Conservation (phyloP, 345 rosid genomes). For the Bretschneidera sinensis region DNA sequence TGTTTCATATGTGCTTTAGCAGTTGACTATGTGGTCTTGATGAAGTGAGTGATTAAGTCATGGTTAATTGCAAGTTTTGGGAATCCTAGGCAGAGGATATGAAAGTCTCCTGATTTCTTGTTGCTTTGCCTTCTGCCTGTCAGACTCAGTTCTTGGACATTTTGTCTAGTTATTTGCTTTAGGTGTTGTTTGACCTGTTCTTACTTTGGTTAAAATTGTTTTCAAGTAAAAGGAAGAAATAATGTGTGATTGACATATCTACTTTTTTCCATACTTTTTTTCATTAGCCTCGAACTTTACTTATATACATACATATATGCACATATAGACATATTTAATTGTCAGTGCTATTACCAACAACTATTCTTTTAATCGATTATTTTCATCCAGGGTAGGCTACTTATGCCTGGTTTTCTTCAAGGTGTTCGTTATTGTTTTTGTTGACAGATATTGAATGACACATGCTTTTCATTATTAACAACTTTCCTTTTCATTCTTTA, state of each 20-base stretch:
- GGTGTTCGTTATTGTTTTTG: conserved; percentile 32
- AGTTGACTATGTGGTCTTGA: background rate
- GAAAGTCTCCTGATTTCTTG: too few relatives aligned
- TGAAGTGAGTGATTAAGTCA: too few relatives aligned
- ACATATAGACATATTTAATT: too few relatives aligned
- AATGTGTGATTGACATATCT: background rate
- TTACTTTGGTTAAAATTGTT: background rate
- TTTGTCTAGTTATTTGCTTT: background rate
- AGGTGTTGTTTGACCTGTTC: background rate
- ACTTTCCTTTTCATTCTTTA: too few relatives aligned
- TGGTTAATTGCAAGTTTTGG: too few relatives aligned
- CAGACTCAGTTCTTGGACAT: too few relatives aligned
- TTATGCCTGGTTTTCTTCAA: conserved; percentile 92
- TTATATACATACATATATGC: background rate
- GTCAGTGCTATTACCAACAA: background rate
- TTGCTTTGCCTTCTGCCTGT: too few relatives aligned
- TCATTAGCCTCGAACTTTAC: background rate
- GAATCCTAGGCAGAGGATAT: too few relatives aligned
- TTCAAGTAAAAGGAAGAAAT: too few relatives aligned
- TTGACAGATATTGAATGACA: background rate
- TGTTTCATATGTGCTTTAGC: background rate
- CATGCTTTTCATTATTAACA: too few relatives aligned
- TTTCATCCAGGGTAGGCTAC: conserved; percentile 89
- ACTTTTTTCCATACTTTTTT: too few relatives aligned
- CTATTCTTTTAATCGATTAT: conserved; percentile 13